A percentile compares a stretch with the other conserved stretches of the same genome.
phyloP scores from a whole-genome alignment of 108 stramenopile species.

The Skeletonema marinoi region DNA sequence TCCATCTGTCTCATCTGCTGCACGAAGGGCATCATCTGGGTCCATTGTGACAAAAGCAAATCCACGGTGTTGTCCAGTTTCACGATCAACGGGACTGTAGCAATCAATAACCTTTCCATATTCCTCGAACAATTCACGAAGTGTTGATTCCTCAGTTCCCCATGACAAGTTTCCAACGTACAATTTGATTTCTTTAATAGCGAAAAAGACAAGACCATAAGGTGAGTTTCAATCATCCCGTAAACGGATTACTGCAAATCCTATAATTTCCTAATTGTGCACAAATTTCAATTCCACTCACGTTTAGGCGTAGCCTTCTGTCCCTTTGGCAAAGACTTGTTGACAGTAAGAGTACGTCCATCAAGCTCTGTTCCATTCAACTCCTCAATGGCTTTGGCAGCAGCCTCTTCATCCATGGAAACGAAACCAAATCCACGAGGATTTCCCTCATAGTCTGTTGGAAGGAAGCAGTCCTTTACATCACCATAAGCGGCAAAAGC shows the following conservation, averaged over 20 bases:
- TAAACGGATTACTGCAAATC: not conserved
- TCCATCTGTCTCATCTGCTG: constrained; percentile 80
- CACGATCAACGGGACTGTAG: constrained; percentile 86
- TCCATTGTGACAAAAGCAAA: constrained; percentile 93
- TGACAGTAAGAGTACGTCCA: constrained; percentile 87
- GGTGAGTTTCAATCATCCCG: constrained; percentile 59
- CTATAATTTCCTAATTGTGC: not conserved
- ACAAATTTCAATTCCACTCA: constrained; percentile 7
- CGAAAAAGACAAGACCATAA: constrained; percentile 28
- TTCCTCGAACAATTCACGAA: constrained; percentile 83
- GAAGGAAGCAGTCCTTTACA: constrained; percentile 80
- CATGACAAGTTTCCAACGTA: constrained; percentile 94
- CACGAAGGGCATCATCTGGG: constrained; percentile 76
- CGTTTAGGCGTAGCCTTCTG: constrained; percentile 51
- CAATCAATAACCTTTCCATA: constrained; percentile 85
- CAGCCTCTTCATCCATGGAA: constrained; percentile 71
- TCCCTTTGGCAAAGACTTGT: constrained; percentile 88
- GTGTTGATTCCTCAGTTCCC: constrained; percentile 78
- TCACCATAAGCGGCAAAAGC: constrained; percentile 75
- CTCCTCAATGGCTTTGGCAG: constrained; percentile 83
- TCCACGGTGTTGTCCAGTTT: constrained; percentile 81
- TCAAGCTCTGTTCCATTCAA: constrained; percentile 86
- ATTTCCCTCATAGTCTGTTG: constrained; percentile 69
- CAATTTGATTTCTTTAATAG: constrained; percentile 73
- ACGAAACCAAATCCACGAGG: constrained; percentile 91